Conservation (phyloP, 192 early-diverging fungal species). For the Lunasporangiospora selenospora region DNA sequence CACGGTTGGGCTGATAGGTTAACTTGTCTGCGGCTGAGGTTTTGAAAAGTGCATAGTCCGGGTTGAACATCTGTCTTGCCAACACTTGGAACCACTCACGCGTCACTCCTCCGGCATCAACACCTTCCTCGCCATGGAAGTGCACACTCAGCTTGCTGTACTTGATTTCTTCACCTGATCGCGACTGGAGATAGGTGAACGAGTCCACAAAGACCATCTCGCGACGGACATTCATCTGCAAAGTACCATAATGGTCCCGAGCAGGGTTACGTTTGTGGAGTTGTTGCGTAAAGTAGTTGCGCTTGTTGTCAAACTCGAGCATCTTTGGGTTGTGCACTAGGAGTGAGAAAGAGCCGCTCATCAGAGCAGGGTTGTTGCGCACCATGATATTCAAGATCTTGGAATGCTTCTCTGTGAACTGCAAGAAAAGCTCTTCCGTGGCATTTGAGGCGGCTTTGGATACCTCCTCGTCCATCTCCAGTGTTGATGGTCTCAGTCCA, state of each 20-base stretch:
- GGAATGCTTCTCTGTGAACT: slow-evolving; percentile 92
- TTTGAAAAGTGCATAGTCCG: slow-evolving; percentile 97
- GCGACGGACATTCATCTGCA: slow-evolving; percentile 92
- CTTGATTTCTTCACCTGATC: slow-evolving; percentile 93
- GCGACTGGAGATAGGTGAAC: slow-evolving; percentile 90
- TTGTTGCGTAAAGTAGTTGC: slow-evolving; percentile 96
- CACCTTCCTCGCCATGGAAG: slow-evolving; percentile 96
- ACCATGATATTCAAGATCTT: slow-evolving; percentile 98
- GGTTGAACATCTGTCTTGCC: slow-evolving; percentile 98
- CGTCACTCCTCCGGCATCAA: slow-evolving; percentile 97
- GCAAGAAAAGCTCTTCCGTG: slow-evolving; percentile 79
- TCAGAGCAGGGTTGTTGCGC: slow-evolving; percentile 92
- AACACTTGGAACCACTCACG: slow-evolving; percentile 99
- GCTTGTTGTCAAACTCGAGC: slow-evolving; percentile 99
- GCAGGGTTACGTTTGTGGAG: slow-evolving; percentile 80
- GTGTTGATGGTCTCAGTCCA: slow-evolving; percentile 49
- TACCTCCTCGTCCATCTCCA: slow-evolving; percentile 40
- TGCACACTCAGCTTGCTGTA: slow-evolving; percentile 91
- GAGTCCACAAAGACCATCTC: slow-evolving; percentile 97
- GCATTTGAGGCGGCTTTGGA: slow-evolving; percentile 28
- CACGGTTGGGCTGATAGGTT: slow-evolving; percentile 97
- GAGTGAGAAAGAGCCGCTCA: slow-evolving; percentile 96
- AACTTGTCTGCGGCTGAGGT: slow-evolving; percentile 94
- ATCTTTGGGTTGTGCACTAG: slow-evolving; percentile 98
- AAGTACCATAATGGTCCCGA: slow-evolving; percentile 69